Evolutionary conservation across 2,329 filamentous ascomycete genomes (phyloP).

Genomic region (Camptophora hylomeconis): DNA sequence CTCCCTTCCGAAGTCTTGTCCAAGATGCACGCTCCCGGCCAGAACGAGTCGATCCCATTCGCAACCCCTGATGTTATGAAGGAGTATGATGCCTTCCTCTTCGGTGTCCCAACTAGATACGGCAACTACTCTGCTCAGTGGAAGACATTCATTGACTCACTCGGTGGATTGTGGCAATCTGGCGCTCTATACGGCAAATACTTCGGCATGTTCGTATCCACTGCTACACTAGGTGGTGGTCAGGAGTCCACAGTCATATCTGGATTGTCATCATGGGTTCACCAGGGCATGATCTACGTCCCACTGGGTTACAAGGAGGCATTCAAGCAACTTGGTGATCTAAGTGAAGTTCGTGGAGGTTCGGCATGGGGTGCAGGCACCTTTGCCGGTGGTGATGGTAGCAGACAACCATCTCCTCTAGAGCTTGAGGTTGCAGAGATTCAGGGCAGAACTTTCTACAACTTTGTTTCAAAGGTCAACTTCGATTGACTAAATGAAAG

Average conservation of each 20-base stretch:
- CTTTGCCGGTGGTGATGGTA: conserved; percentile 65
- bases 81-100: conserved; percentile 74
- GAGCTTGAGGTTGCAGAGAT: conserved; percentile 69
- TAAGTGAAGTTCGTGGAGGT: conserved; percentile 73
- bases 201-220: conserved; percentile 81
- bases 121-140: conserved; percentile 96
- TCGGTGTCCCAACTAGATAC: conserved; percentile 91
- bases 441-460: conserved; percentile 79
- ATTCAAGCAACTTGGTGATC: conserved; percentile 56
- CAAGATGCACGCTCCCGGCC: conserved; percentile 84
- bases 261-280: conserved; percentile 70
- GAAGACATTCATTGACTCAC: conserved; percentile 77
- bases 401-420: conserved; percentile 59
- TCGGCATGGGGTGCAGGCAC: conserved; percentile 89
- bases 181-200: conserved; percentile 79
- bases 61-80: conserved; percentile 50
- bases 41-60: conserved; percentile 51
- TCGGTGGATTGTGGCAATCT: conserved; percentile 67
- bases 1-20: conserved; percentile 66
- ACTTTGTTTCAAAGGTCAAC: conserved; percentile 57
- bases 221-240: conserved; percentile 72
- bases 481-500: conserved; percentile 67
- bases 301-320: conserved; percentile 80
- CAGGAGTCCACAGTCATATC: conserved; percentile 80
- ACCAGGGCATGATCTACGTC: conserved; percentile 96